Conservation (phyloP, 371 early-diverging fungal genomes). For the Catenaria anguillulae region DNA sequence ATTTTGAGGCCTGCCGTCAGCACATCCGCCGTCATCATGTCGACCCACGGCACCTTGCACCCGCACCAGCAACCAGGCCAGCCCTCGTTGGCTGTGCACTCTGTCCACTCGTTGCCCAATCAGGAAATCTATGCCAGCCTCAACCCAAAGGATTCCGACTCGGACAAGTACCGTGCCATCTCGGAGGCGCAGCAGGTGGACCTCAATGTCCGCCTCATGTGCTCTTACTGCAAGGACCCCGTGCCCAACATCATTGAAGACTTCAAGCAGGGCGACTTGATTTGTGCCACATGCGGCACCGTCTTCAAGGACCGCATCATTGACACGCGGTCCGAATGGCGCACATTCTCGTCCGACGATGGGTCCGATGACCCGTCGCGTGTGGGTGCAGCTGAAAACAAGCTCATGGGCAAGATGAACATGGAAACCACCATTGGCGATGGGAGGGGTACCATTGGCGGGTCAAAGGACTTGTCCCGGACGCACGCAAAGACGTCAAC, state of each 20-base stretch:
- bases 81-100: no score
- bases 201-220: conserved; percentile 49
- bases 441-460: conserved; percentile 57
- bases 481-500: conserved; percentile 47
- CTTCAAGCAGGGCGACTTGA: conserved; percentile 63
- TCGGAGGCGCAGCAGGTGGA: conserved; percentile 8
- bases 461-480: conserved; percentile 17
- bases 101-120: no score
- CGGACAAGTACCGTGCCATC: background rate
- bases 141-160: background rate
- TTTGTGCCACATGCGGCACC: conserved; percentile 96
- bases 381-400: conserved; percentile 80
- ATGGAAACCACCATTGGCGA: conserved; percentile 81
- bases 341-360: conserved; percentile 92
- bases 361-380: conserved; percentile 73
- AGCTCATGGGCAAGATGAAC: conserved; percentile 55
- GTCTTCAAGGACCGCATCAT: conserved; percentile 13
- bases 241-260: conserved; percentile 97
- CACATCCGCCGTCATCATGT: no score
- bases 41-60: no score
- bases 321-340: conserved; percentile 88
- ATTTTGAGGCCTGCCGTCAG: no score
- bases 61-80: no score
- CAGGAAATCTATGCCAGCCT: no score
- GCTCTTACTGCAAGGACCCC: conserved; percentile 63